Evolutionary conservation across 2,329 filamentous ascomycete genomes (phyloP).

Genomic region (Aspergillus novoparasiticus): DNA sequence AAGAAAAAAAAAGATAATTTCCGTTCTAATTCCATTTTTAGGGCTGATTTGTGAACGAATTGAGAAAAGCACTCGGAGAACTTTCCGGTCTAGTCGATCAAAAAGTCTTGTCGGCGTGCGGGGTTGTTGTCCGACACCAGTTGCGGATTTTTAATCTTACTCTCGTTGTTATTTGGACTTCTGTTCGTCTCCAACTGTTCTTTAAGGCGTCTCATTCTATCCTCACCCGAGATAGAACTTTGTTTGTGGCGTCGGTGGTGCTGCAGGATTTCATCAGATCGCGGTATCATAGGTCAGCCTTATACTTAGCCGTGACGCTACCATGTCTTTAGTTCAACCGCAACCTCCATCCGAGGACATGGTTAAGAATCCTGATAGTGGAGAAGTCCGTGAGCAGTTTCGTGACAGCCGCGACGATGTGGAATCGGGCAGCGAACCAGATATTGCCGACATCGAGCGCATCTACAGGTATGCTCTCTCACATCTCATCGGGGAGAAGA

Average conservation of each 20-base stretch:
- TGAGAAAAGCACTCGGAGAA: background rate
- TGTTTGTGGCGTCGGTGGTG: background rate
- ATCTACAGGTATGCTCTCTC: slow-evolving; percentile 36
- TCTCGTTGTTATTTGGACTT: background rate
- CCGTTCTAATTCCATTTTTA: background rate
- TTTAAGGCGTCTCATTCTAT: background rate
- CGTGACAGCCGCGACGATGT: slow-evolving; percentile 19
- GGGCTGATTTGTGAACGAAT: background rate
- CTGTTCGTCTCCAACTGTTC: background rate
- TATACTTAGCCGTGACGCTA: slow-evolving; percentile 1
- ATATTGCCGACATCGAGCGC: slow-evolving; percentile 38
- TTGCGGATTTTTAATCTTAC: background rate
- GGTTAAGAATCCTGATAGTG: slow-evolving; percentile 7
- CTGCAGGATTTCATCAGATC: background rate
- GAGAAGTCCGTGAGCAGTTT: slow-evolving; percentile 10
- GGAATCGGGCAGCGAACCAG: slow-evolving; percentile 31
- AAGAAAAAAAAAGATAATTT: background rate
- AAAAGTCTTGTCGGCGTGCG: background rate
- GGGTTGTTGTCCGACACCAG: background rate
- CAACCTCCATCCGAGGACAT: slow-evolving; percentile 2
- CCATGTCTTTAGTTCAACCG: slow-evolving; percentile 9
- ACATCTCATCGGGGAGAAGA: background rate
- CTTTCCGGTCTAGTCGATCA: background rate
- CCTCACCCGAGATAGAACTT: background rate
- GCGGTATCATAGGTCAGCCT: background rate